These are phyloP conservation scores for Acanthamoeba healyi DNA, from an alignment of 208 protist genomes.

Conservation along the genomic window DNA sequence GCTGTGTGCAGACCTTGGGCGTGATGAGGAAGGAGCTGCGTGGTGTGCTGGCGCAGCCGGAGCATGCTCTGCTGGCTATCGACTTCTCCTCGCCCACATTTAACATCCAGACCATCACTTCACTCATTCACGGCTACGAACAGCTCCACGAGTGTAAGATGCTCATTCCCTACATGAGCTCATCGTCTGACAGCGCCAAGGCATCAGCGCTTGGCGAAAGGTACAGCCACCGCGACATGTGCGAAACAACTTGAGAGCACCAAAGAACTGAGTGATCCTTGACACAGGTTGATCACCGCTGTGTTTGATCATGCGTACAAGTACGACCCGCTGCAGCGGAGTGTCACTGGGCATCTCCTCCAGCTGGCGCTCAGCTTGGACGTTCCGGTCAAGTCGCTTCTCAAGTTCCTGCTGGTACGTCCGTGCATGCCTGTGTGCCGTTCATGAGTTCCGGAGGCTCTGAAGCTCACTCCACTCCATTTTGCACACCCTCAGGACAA, in stretches of 20 bases:
- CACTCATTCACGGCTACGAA: conserved; percentile 69
- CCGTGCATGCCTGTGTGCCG: neutral
- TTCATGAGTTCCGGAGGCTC: neutral
- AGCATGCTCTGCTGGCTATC: conserved; percentile 31
- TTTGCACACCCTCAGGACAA: conserved; percentile 36
- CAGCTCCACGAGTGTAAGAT: conserved; percentile 73
- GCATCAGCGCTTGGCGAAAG: neutral
- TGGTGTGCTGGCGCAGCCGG: conserved; percentile 2
- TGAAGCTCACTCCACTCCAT: neutral
- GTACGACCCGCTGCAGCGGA: conserved; percentile 71
- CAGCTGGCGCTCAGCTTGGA: conserved; percentile 65
- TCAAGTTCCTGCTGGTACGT: conserved; percentile 76
- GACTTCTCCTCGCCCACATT: conserved; percentile 50
- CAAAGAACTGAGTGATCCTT: neutral
- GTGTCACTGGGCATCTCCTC: conserved; percentile 66
- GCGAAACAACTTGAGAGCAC: neutral
- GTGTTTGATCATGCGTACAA: conserved; percentile 72
- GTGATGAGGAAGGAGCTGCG: conserved; percentile 7
- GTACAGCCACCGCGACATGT: neutral
- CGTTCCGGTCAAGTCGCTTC: conserved; percentile 60
- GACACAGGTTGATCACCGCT: conserved; percentile 39
- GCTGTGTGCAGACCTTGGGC: neutral
- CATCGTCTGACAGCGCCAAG: conserved; percentile 27
- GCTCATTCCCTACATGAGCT: conserved; percentile 60
- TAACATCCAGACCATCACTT: conserved; percentile 59